Evolutionary conservation across 2,329 filamentous ascomycete genomes (phyloP).

Genomic region (Aspergillus carbonarius): DNA sequence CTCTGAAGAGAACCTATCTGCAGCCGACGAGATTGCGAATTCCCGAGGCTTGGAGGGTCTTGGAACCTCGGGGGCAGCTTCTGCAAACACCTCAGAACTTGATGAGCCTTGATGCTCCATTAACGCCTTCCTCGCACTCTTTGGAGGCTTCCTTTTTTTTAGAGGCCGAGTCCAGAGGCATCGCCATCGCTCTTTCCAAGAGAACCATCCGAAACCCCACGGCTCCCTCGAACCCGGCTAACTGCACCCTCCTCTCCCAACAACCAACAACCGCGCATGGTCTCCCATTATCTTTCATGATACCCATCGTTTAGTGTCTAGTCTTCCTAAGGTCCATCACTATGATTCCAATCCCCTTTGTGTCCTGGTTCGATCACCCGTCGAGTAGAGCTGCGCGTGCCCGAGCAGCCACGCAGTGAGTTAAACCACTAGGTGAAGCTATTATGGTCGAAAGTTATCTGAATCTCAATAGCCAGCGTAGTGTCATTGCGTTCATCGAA

Average conservation of each 20-base stretch:
- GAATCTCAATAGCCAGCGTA: conserved; percentile 12
- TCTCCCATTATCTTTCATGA: conserved; percentile 10
- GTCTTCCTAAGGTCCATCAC: conserved; percentile 10
- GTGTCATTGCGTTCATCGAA: conserved; percentile 34
- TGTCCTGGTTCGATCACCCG: conserved; percentile 32
- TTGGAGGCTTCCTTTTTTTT: not conserved
- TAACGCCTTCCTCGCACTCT: not conserved
- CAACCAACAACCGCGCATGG: not conserved
- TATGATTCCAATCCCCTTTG: conserved; percentile 31
- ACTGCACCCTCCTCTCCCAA: not conserved
- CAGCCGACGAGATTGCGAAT: conserved; percentile 29
- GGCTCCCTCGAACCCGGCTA: not conserved
- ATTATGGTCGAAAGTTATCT: conserved; percentile 5
- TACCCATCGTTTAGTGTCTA: conserved; percentile 13
- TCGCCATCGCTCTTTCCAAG: conserved; percentile 12
- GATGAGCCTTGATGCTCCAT: conserved; percentile 10
- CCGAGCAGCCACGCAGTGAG: conserved; percentile 22
- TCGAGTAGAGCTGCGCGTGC: conserved; percentile 17
- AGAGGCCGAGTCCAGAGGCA: not conserved
- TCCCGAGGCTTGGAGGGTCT: conserved; percentile 41
- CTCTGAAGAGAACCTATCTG: conserved; percentile 24
- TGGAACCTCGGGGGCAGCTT: conserved; percentile 31
- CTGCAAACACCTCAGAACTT: conserved; percentile 26
- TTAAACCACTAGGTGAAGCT: conserved; percentile 1
- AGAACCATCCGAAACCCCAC: not conserved